Base-by-base conservation (phyloP, 2,329 filamentous ascomycete genomes). In the Diaporthe humulicola region DNA sequence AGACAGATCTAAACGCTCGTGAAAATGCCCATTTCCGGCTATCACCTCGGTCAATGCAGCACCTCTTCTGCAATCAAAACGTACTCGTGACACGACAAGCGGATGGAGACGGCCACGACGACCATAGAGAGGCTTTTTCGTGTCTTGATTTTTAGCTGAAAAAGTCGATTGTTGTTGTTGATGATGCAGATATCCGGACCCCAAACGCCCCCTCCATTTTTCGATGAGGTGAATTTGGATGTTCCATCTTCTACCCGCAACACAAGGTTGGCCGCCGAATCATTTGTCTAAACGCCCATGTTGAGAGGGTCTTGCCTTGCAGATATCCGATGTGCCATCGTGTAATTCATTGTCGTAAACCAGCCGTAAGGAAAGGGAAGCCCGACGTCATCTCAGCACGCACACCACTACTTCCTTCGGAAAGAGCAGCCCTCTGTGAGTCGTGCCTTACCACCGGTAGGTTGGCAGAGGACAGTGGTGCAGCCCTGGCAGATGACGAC, bases 401-500 rank as follows among this genome's bases (percentile, higher is more conserved):
- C 69, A 83, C 81, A 84, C 87, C 84, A 95, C 90, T 98, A 99
- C 96, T 99, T 99, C 91, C 96, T 96, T 91, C 97, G 94, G 95
- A 99, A 99, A 86, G 97, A 98, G 95, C 97, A 99, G 87, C 97
- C 97, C 93, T 99, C 97, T 80, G 97, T 99, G 85, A 99, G 91
- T 87, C 97, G 92, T 86, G 97, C 97, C 93, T 99, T 99, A 85
- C 97, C 97, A 93, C 97, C 97, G 82, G 97, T 99, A 81, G 97
- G 97, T 89, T 99, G 97, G 95, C 97, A 99, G 79, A 99, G 95
- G 82, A 99, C 97, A 84, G 97, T 98, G 84, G 96, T 98, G 95
- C 97, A 99, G 84, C 97, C 97, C 86, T 95, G 95, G 94, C 97
- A 99, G 92, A 98, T 97, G 88, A 99, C 97, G 87, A 99, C 97